Evolutionary conservation across 23 red algal species (phyloP).

Genomic region (Gracilaria domingensis): DNA sequence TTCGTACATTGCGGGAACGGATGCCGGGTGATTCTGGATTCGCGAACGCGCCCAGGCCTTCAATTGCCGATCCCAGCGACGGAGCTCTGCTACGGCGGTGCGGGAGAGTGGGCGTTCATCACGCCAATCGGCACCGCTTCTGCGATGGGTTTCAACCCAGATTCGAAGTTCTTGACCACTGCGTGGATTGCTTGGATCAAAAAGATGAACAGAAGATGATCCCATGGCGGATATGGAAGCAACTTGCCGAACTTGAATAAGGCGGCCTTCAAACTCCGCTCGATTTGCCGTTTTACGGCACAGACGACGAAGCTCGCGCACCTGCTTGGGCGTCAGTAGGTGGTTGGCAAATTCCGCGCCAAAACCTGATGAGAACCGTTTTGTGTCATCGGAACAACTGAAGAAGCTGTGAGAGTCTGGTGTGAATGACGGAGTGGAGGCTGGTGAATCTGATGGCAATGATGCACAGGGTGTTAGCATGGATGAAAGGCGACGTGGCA

Average conservation of each 20-base stretch:
- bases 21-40: not conserved
- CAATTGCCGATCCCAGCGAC: constrained; percentile 50
- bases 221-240: constrained; percentile 67
- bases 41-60: constrained; percentile 49
- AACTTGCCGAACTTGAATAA: constrained; percentile 61
- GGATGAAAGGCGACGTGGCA: constrained; percentile 4
- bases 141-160: constrained; percentile 58
- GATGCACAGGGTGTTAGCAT: too few relatives aligned
- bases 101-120: constrained; percentile 51
- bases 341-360: not conserved
- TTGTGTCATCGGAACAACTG: too few relatives aligned
- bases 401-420: too few relatives aligned
- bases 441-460: not conserved
- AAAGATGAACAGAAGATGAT: constrained; percentile 35
- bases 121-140: constrained; percentile 57
- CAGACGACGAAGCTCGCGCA: constrained; percentile 70
- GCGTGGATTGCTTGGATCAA: constrained; percentile 36
- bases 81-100: constrained; percentile 27
- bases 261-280: constrained; percentile 59
- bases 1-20: not conserved
- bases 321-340: constrained; percentile 50
- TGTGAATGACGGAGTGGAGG: not conserved
- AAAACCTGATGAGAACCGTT: too few relatives aligned
- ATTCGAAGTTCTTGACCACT: constrained; percentile 26
- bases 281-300: constrained; percentile 71